phyloP scores from a whole-genome alignment of 345 rosid species.

The Capsella bursapastoris region DNA sequence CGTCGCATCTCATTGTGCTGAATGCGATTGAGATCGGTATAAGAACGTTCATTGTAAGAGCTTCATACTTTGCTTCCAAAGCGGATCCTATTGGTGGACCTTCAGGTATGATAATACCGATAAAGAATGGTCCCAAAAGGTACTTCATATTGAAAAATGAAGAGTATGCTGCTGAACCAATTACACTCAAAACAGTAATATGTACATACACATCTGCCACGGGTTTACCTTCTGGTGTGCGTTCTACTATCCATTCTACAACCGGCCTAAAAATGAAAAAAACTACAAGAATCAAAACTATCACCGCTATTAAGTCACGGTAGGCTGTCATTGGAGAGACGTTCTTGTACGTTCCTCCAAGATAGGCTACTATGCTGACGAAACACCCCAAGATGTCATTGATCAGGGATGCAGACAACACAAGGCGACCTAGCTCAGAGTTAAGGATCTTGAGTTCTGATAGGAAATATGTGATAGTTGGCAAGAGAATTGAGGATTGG shows the following conservation, averaged over 20 bases:
- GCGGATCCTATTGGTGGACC: slow-evolving; percentile 52
- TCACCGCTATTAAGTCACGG: background rate
- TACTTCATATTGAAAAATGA: slow-evolving; percentile 22
- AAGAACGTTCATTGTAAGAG: background rate
- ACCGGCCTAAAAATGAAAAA: slow-evolving; percentile 28
- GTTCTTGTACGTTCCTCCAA: slow-evolving; percentile 17
- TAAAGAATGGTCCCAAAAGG: slow-evolving; percentile 43
- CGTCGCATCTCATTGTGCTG: slow-evolving; percentile 29
- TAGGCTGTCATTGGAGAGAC: slow-evolving; percentile 28
- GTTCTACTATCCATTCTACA: slow-evolving; percentile 37
- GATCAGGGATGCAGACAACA: slow-evolving; percentile 29
- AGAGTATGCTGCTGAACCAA: slow-evolving; percentile 21
- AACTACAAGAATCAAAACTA: slow-evolving; percentile 12
- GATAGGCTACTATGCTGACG: background rate
- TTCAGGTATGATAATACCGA: slow-evolving; percentile 48
- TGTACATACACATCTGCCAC: slow-evolving; percentile 37
- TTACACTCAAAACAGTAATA: slow-evolving; percentile 10
- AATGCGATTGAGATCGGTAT: slow-evolving; percentile 26
- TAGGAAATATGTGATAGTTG: slow-evolving; percentile 14
- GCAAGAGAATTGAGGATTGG: slow-evolving; percentile 32
- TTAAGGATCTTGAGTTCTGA: slow-evolving; percentile 38
- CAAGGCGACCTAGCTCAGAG: slow-evolving; percentile 41
- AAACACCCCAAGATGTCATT: slow-evolving; percentile 14
- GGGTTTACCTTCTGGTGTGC: slow-evolving; percentile 45
- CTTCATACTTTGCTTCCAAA: slow-evolving; percentile 35